Conservation (phyloP, 2,329 filamentous ascomycete species). For the Fusarium sp. region DNA sequence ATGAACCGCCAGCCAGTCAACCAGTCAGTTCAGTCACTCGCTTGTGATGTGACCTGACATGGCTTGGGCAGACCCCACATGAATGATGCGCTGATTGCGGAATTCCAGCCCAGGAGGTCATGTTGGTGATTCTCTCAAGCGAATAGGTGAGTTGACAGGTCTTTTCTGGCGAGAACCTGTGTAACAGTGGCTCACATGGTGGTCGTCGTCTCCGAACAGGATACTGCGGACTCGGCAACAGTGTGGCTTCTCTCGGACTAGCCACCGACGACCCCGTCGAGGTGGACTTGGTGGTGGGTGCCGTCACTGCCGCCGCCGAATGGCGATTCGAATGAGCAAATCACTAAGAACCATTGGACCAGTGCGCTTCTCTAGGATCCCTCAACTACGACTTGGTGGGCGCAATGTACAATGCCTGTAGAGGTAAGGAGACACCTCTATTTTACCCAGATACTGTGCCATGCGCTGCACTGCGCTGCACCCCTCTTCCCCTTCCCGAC, state of each 20-base stretch:
- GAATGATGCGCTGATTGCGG: conserved; percentile 26
- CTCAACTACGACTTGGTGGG: conserved; percentile 76
- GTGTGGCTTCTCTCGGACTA: conserved; percentile 74
- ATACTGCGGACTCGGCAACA: conserved; percentile 77
- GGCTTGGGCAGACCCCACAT: conserved; percentile 10
- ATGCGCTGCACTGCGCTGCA: conserved; percentile 3
- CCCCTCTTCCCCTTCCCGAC: conserved; percentile 3
- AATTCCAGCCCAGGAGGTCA: conserved; percentile 52
- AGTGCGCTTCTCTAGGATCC: conserved; percentile 85
- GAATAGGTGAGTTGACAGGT: conserved; percentile 46
- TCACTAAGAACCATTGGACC: conserved; percentile 34
- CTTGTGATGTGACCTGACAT: background rate
- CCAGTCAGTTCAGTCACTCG: background rate
- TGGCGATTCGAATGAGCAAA: conserved; percentile 21
- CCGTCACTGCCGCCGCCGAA: conserved; percentile 19
- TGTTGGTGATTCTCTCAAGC: conserved; percentile 43
- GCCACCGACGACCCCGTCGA: conserved; percentile 66
- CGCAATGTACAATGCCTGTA: conserved; percentile 65
- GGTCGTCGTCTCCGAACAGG: conserved; percentile 58
- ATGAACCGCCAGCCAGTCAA: conserved; percentile 4
- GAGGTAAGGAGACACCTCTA: conserved; percentile 54
- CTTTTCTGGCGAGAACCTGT: conserved; percentile 13
- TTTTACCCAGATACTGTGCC: conserved; percentile 21
- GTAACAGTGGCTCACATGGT: conserved; percentile 38
- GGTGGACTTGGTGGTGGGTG: conserved; percentile 78